Conservation (phyloP, 2,329 filamentous ascomycete species). For the Colletotrichum zoysiae region DNA sequence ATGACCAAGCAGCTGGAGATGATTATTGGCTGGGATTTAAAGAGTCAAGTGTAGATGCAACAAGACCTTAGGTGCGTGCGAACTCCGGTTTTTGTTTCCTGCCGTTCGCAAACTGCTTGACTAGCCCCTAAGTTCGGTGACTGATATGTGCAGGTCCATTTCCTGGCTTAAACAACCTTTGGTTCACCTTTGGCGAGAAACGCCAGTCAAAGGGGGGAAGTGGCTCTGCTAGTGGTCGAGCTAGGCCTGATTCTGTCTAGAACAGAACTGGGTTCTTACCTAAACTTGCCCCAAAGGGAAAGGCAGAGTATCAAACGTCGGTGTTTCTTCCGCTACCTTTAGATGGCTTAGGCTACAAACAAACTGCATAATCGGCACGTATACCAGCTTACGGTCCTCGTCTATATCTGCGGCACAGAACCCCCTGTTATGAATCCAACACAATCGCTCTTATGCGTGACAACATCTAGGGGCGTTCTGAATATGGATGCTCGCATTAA, state of each 20-base stretch:
- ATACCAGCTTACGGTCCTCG: neutral
- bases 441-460: neutral
- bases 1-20: neutral
- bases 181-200: neutral
- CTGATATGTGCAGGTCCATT: too few species aligned
- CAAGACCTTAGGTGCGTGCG: neutral
- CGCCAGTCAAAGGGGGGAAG: constrained; percentile 2
- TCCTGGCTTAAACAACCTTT: neutral
- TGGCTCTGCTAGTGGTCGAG: neutral
- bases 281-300: neutral
- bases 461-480: neutral
- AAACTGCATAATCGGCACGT: neutral
- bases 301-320: neutral
- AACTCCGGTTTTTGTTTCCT: neutral
- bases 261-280: neutral
- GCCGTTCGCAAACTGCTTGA: neutral
- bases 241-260: constrained; percentile 14
- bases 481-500: neutral
- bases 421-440: neutral
- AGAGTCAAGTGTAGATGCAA: too few species aligned
- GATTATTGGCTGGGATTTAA: neutral
- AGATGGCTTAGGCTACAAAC: too few species aligned
- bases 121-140: neutral
- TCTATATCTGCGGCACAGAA: neutral
- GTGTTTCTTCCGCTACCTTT: neutral